Conservation (phyloP, 306 rosid species). For the Styphnolobium japonicum region DNA sequence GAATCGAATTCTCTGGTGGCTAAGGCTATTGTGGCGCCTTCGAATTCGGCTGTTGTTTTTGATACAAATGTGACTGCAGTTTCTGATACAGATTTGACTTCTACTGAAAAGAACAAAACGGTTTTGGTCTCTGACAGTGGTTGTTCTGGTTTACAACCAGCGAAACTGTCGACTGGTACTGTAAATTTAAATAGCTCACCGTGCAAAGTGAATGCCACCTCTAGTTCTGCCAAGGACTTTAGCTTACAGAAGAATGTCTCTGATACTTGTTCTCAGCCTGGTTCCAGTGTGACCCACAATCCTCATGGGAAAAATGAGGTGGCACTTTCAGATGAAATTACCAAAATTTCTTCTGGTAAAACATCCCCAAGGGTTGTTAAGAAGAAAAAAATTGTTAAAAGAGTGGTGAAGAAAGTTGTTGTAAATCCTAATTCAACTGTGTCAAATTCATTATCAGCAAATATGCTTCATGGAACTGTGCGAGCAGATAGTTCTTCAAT, state of each 20-base stretch:
- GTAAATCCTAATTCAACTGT: slow-evolving; percentile 27
- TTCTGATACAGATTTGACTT: slow-evolving; percentile 24
- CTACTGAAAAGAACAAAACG: slow-evolving; percentile 15
- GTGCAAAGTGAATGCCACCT: slow-evolving; percentile 15
- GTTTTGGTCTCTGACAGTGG: slow-evolving; percentile 23
- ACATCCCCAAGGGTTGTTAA: slow-evolving; percentile 38
- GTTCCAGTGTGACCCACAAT: slow-evolving; percentile 12
- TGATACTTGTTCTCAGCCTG: slow-evolving; percentile 33
- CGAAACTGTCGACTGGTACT: slow-evolving; percentile 21
- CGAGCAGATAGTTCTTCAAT: slow-evolving; percentile 29
- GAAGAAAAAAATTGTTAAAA: slow-evolving; percentile 75
- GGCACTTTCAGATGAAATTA: slow-evolving; percentile 20
- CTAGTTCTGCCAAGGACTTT: slow-evolving; percentile 31
- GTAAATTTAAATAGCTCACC: slow-evolving; percentile 21
- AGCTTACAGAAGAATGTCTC: slow-evolving; percentile 22
- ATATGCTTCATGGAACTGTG: slow-evolving; percentile 24
- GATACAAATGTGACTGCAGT: slow-evolving; percentile 16
- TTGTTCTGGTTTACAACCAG: slow-evolving; percentile 19
- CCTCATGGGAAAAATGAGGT: slow-evolving; percentile 33
- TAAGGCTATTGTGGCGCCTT: slow-evolving; percentile 61
- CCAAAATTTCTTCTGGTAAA: slow-evolving; percentile 28
- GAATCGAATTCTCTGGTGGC: slow-evolving; percentile 85
- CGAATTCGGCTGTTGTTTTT: slow-evolving; percentile 33
- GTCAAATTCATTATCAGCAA: slow-evolving; percentile 28
- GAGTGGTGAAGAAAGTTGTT: slow-evolving; percentile 57